Percentiles rank a stretch among this genome's conserved stretches.
These are phyloP conservation scores for Ananas comosus DNA, from an alignment of 176 grass and related monocot species.

Conservation along the genomic window DNA sequence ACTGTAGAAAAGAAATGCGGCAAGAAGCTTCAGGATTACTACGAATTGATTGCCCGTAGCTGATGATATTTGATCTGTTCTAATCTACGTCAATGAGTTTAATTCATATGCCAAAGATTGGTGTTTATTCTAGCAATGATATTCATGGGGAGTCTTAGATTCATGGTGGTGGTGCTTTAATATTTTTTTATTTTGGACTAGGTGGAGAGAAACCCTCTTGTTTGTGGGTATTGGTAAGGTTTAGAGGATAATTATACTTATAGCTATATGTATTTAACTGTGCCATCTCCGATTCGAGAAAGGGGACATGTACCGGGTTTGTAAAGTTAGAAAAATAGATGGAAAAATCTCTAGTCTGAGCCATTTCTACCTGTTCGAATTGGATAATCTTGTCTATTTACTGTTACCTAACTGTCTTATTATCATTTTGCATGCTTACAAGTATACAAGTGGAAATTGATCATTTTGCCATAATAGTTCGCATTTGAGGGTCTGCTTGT, in stretches of 20 bases:
- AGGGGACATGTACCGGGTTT: neutral
- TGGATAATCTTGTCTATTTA: neutral
- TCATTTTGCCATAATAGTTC: no score
- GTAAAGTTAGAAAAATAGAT: neutral
- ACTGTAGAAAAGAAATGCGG: neutral
- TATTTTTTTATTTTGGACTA: neutral
- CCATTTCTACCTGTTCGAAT: neutral
- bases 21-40: neutral
- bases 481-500: no score
- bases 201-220: neutral
- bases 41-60: neutral
- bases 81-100: neutral
- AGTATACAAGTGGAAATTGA: no score
- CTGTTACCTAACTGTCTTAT: neutral
- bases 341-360: neutral
- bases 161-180: neutral
- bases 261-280: neutral
- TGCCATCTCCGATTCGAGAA: neutral
- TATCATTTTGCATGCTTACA: no score
- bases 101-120: neutral
- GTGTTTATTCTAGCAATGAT: no score
- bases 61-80: conserved; percentile 1
- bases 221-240: neutral
- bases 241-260: neutral
- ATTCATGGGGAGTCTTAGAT: no score